A percentile compares a stretch with the other conserved stretches of the same genome.
Conservation (phyloP, 164 flowering plant species). For the Sedum album region DNA sequence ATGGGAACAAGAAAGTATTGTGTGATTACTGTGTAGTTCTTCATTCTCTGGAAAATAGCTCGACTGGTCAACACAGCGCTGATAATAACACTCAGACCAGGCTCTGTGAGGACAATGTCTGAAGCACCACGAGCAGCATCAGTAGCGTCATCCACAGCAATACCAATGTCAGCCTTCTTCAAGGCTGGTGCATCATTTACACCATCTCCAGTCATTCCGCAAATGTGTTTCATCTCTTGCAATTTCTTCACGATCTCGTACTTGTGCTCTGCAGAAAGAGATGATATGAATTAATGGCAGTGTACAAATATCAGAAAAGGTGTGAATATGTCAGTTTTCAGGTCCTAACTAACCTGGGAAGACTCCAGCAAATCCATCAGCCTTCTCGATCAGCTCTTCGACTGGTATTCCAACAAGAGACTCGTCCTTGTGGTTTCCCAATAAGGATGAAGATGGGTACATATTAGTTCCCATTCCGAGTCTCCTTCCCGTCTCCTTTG, state of each 20-base stretch:
- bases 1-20: background rate
- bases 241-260: constrained; percentile 73
- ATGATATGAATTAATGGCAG: background rate
- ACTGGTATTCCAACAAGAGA: constrained; percentile 53
- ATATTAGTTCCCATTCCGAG: constrained; percentile 80
- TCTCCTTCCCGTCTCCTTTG: constrained; percentile 67
- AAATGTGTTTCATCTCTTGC: constrained; percentile 72
- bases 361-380: constrained; percentile 76
- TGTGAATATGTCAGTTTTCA: background rate
- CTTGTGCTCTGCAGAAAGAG: constrained; percentile 44
- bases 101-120: constrained; percentile 93
- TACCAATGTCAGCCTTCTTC: constrained; percentile 77
- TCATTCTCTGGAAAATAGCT: constrained; percentile 98
- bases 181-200: constrained; percentile 78
- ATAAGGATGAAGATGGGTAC: constrained; percentile 68
- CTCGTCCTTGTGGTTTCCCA: constrained; percentile 54
- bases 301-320: background rate
- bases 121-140: constrained; percentile 98
- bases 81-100: constrained; percentile 93
- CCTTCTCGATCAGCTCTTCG: constrained; percentile 71
- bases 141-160: constrained; percentile 82
- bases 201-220: constrained; percentile 86
- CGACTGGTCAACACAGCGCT: constrained; percentile 96
- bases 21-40: constrained; percentile 78
- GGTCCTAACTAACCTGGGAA: constrained; percentile 37